A percentile compares a stretch with the other conserved stretches of the same genome.
These are phyloP conservation scores for Bretziella fagacearum DNA, from an alignment of 2,329 filamentous ascomycete genomes.

Conservation along the genomic window DNA sequence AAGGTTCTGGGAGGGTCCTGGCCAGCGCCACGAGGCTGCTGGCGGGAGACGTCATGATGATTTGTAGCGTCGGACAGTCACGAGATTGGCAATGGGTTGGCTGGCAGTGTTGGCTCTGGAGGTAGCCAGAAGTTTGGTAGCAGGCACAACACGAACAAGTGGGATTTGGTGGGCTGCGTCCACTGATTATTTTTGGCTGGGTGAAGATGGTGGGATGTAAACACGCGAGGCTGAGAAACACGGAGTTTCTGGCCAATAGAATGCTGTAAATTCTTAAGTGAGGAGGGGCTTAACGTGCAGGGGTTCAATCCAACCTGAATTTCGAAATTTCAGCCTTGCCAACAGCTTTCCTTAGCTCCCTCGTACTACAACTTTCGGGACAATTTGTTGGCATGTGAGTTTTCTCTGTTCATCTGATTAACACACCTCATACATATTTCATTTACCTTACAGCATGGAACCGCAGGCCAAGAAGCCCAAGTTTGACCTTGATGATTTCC, in stretches of 20 bases:
- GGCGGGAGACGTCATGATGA: conserved; percentile 22
- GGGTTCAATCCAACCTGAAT: neutral
- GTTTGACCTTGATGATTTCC: conserved; percentile 69
- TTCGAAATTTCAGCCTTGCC: conserved; percentile 7
- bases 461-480: conserved; percentile 26
- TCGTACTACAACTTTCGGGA: too few relatives aligned
- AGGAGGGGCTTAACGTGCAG: neutral
- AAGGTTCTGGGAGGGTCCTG: conserved; percentile 55
- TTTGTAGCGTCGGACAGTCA: neutral
- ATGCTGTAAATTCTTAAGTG: neutral
- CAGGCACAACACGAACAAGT: neutral
- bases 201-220: neutral
- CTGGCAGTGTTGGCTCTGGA: neutral
- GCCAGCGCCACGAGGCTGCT: conserved; percentile 36
- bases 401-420: neutral
- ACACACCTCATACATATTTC: neutral
- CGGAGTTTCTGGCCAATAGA: neutral
- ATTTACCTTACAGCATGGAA: conserved; percentile 10
- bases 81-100: neutral
- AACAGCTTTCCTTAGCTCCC: too few relatives aligned
- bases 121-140: neutral
- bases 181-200: neutral
- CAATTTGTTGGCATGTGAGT: neutral
- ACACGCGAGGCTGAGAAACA: neutral
- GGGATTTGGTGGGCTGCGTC: neutral